Conservation (phyloP, 441 rosid species). For the Bocquillonia castaneifolia region DNA sequence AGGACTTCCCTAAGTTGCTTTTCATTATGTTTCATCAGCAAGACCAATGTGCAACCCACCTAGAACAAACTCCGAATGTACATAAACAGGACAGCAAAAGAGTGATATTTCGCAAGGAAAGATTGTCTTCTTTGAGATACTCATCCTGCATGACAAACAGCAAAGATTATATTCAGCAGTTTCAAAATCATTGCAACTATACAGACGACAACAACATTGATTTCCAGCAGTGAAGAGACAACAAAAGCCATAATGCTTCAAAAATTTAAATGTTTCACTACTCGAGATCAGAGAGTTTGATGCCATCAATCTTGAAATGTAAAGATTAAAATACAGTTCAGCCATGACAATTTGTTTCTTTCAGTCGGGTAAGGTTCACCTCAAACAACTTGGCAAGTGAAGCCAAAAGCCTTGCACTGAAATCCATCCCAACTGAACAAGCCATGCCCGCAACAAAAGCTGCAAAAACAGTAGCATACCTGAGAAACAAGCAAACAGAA, state of each 20-base stretch:
- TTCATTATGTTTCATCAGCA: conserved; percentile 2
- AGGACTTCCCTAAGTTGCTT: background rate
- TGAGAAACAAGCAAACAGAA: conserved; percentile 31
- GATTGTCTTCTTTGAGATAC: conserved; percentile 66
- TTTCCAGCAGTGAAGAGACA: background rate
- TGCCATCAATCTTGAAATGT: background rate
- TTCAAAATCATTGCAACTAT: background rate
- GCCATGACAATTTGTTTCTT: background rate
- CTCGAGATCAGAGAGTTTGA: background rate
- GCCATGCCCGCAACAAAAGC: conserved; percentile 90
- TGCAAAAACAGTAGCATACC: conserved; percentile 81
- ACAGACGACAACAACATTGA: background rate
- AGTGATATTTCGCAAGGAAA: conserved; percentile 69
- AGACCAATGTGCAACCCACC: conserved; percentile 36
- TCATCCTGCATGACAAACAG: conserved; percentile 53
- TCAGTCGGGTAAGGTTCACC: conserved; percentile 36
- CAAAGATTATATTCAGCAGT: background rate
- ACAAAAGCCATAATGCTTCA: background rate
- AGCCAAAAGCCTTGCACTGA: conserved; percentile 79
- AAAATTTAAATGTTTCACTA: background rate
- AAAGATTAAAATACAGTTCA: background rate
- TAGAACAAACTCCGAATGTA: conserved; percentile 74
- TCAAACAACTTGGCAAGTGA: conserved; percentile 67
- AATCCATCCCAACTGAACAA: conserved; percentile 73
- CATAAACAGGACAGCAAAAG: conserved; percentile 71